Percentiles rank a stretch among this genome's conserved stretches.
These are phyloP conservation scores for Podospora sp. DNA, from an alignment of 495 filamentous ascomycete species.

Conservation along the genomic window DNA sequence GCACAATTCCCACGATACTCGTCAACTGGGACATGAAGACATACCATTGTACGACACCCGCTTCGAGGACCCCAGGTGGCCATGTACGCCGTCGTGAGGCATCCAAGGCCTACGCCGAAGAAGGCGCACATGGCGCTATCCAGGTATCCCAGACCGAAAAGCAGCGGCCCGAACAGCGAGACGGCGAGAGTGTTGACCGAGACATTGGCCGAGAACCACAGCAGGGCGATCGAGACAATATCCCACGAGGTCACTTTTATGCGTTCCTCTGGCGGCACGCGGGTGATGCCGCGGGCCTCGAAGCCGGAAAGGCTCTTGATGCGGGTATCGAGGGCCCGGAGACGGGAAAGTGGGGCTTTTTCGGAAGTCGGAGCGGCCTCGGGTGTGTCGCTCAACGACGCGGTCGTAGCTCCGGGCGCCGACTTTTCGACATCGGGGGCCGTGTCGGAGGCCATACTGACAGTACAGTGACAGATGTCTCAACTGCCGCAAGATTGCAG, in stretches of 20 bases:
- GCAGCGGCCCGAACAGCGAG: conserved; percentile 12
- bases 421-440: conserved; percentile 43
- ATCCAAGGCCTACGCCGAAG: conserved; percentile 7
- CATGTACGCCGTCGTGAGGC: conserved; percentile 15
- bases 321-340: conserved; percentile 9
- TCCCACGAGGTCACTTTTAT: conserved; percentile 6
- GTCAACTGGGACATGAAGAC: background rate
- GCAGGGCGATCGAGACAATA: conserved; percentile 1
- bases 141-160: conserved; percentile 10
- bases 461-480: conserved; percentile 2
- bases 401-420: conserved; percentile 11
- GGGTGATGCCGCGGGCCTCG: conserved; percentile 14
- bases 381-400: conserved; percentile 15
- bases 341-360: conserved; percentile 8
- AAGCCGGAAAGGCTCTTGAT: conserved; percentile 16
- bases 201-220: conserved; percentile 20
- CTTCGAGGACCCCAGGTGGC: conserved; percentile 11
- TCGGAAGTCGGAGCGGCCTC: conserved; percentile 7
- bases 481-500: background rate
- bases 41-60: conserved; percentile 19
- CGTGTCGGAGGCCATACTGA: conserved; percentile 16
- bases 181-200: conserved; percentile 14
- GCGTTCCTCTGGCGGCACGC: conserved; percentile 16
- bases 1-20: too few species aligned
- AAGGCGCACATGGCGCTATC: conserved; percentile 16